phyloP scores from a whole-genome alignment of 805 yeast genomes.

The Ogataea trehalophila region DNA sequence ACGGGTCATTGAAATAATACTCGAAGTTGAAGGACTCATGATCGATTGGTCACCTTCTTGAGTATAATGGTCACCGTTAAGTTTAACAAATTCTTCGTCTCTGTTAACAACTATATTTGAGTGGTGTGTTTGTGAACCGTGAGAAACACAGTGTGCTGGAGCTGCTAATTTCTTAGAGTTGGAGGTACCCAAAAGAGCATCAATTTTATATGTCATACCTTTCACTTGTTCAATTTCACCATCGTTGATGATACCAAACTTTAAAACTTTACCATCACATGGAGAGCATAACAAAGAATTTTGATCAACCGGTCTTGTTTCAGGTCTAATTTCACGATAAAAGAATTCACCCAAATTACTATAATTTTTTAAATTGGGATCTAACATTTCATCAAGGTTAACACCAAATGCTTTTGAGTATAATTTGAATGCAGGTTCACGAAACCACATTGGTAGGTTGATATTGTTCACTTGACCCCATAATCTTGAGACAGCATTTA shows the following conservation, averaged over 20 bases:
- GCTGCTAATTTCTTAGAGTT: slow-evolving; percentile 45
- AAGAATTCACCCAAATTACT: slow-evolving; percentile 86
- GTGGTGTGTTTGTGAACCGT: slow-evolving; percentile 21
- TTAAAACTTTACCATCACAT: slow-evolving; percentile 86
- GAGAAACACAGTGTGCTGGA: slow-evolving; percentile 47
- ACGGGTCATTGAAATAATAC: slow-evolving; percentile 20
- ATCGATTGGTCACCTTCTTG: slow-evolving; percentile 66
- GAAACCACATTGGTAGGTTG: slow-evolving; percentile 80
- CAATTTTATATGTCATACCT: slow-evolving; percentile 89
- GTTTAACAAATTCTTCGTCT: slow-evolving; percentile 15
- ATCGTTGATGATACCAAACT: slow-evolving; percentile 64
- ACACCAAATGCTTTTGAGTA: slow-evolving; percentile 84
- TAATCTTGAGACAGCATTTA: slow-evolving; percentile 82
- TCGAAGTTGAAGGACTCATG: slow-evolving; percentile 5
- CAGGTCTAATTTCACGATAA: slow-evolving; percentile 75
- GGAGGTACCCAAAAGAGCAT: slow-evolving; percentile 72
- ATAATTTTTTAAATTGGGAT: slow-evolving; percentile 70
- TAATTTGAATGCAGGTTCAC: slow-evolving; percentile 74
- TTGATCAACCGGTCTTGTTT: slow-evolving; percentile 69
- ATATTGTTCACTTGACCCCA: slow-evolving; percentile 93
- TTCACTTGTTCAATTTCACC: slow-evolving; percentile 96
- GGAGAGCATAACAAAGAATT: slow-evolving; percentile 75
- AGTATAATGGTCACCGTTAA: slow-evolving; percentile 35
- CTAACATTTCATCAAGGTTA: slow-evolving; percentile 82
- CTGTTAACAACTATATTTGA: not conserved